These are phyloP conservation scores for Ceratobasidium sp. DNA, from an alignment of 1,284 basidiomycete genomes.

Conservation along the genomic window DNA sequence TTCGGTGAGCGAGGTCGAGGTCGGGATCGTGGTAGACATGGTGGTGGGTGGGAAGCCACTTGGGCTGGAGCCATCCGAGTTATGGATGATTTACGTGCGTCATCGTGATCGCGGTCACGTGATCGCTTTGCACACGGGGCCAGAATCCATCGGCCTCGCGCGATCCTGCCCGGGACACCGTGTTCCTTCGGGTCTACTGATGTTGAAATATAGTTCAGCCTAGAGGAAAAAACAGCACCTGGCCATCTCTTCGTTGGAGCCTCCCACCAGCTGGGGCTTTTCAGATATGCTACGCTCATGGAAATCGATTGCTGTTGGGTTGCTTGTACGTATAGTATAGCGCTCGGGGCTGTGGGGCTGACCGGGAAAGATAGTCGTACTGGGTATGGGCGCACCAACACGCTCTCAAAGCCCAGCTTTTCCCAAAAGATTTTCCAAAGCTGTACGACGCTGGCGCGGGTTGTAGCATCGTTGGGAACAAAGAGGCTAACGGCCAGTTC, in stretches of 20 bases:
- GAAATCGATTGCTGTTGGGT: constrained; percentile 11
- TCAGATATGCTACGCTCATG: constrained; percentile 10
- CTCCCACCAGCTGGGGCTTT: not conserved
- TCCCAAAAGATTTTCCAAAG: constrained; percentile 23
- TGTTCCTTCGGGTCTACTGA: constrained; percentile 1
- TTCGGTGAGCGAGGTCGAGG: constrained; percentile 35
- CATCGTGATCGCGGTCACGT: constrained; percentile 44
- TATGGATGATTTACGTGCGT: constrained; percentile 10
- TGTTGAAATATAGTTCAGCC: not conserved
- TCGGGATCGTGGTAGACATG: constrained; percentile 36
- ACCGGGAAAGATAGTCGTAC: constrained; percentile 16
- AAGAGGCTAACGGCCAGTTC: constrained; percentile 56
- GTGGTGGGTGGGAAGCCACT: not conserved
- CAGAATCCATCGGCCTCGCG: not conserved
- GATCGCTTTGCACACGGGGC: not conserved
- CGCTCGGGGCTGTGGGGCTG: not conserved
- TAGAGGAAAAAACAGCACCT: not conserved
- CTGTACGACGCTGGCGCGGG: constrained; percentile 13
- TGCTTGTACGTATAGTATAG: not conserved
- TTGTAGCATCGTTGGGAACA: constrained; percentile 60
- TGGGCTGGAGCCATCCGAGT: not conserved
- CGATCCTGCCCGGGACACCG: not conserved
- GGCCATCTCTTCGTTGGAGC: not conserved
- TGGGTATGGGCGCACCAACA: constrained; percentile 29
- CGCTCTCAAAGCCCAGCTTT: constrained; percentile 25